These are phyloP conservation scores for Picochlorum sp. DNA, from an alignment of 139 green algal species.

Conservation along the genomic window DNA sequence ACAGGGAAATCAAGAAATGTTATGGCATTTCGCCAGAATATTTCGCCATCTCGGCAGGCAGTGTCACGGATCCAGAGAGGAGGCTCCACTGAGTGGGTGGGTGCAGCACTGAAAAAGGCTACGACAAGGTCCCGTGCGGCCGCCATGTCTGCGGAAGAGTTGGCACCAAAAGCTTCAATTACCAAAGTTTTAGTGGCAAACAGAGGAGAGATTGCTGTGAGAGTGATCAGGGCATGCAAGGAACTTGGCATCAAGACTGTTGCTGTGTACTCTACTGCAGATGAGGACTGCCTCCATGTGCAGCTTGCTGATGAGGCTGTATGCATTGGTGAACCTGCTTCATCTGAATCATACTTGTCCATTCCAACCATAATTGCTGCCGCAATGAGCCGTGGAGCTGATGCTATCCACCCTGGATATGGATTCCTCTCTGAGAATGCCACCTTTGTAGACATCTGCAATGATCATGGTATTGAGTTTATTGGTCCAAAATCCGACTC, in stretches of 20 bases:
- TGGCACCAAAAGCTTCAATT: constrained; percentile 11
- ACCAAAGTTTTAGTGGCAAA: constrained; percentile 85
- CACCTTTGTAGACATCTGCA: constrained; percentile 93
- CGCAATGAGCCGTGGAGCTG: constrained; percentile 69
- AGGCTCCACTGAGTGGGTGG: too few species aligned
- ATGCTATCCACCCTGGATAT: constrained; percentile 93
- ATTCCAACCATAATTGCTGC: constrained; percentile 90
- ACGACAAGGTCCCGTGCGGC: neutral
- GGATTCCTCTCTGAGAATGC: constrained; percentile 95
- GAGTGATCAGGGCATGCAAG: constrained; percentile 87
- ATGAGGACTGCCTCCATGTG: constrained; percentile 79
- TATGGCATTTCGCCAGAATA: too few species aligned
- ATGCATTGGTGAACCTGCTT: constrained; percentile 82
- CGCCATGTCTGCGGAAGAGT: neutral
- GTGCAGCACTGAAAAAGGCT: neutral
- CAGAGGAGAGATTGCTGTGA: constrained; percentile 86
- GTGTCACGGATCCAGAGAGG: too few species aligned
- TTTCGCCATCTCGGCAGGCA: too few species aligned
- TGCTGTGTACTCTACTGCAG: constrained; percentile 82
- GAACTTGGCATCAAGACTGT: constrained; percentile 85
- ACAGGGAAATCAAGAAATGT: too few species aligned
- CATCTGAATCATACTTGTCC: constrained; percentile 84
- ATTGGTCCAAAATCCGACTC: constrained; percentile 85
- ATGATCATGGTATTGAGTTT: constrained; percentile 91
- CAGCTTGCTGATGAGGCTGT: constrained; percentile 90